A percentile compares a stretch with the other conserved stretches of the same genome.
phyloP scores from a whole-genome alignment of 345 rosid genomes.

The Camelina sativa region DNA sequence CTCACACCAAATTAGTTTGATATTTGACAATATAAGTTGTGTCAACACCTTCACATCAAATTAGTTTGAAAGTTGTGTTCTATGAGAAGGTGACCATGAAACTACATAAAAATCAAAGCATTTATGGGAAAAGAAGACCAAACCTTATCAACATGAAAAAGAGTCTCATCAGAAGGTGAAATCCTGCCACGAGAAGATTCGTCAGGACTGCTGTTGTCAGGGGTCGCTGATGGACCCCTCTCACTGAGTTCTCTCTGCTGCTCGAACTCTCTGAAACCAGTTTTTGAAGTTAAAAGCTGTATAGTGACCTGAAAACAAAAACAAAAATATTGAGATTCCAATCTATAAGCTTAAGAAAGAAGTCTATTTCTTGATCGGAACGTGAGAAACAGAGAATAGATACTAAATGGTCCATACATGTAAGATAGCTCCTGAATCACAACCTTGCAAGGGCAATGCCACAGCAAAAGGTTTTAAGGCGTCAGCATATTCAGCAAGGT shows the following conservation, averaged over 20 bases:
- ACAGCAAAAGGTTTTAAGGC: constrained; percentile 78
- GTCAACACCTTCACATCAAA: constrained; percentile 21
- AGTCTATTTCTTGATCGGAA: constrained; percentile 1
- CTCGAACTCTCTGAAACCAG: constrained; percentile 99
- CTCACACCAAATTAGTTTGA: neutral
- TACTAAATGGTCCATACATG: constrained; percentile 69
- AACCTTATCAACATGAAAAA: constrained; percentile 68
- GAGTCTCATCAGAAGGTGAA: constrained; percentile 58
- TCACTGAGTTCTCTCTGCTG: constrained; percentile 95
- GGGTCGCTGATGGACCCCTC: constrained; percentile 65
- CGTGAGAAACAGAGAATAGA: constrained; percentile 27
- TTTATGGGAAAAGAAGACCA: constrained; percentile 33
- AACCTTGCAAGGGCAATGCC: constrained; percentile 75
- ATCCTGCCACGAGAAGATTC: constrained; percentile 61
- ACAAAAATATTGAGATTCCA: constrained; percentile 21
- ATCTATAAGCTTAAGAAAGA: constrained; percentile 31
- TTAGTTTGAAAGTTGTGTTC: constrained; percentile 3
- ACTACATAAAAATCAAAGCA: constrained; percentile 15
- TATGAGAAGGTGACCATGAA: neutral
- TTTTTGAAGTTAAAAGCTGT: constrained; percentile 95
- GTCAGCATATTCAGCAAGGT: constrained; percentile 93
- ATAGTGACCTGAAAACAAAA: constrained; percentile 68
- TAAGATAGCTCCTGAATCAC: constrained; percentile 84
- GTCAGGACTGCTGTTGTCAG: constrained; percentile 63
- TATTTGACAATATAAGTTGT: constrained; percentile 19